These are phyloP conservation scores for Clarireedia monteithiana DNA, from an alignment of 2,329 filamentous ascomycete genomes.

Conservation along the genomic window DNA sequence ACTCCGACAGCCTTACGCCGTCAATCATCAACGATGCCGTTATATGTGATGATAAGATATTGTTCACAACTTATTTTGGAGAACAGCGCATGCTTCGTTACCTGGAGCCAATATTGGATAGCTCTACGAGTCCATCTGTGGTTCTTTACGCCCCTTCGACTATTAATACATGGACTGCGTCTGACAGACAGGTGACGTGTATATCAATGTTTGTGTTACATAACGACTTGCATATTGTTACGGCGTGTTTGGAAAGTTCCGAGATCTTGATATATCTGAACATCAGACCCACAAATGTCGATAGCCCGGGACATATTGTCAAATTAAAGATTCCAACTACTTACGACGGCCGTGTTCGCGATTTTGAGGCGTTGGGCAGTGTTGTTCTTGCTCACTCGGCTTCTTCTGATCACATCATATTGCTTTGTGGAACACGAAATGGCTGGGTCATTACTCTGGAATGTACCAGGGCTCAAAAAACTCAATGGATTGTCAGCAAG, in stretches of 20 bases:
- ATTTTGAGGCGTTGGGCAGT: conserved; percentile 21
- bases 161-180: not conserved
- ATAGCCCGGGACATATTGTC: not conserved
- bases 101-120: not conserved
- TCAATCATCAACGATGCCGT: conserved; percentile 19
- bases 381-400: conserved; percentile 13
- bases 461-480: conserved; percentile 7
- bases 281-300: not conserved
- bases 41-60: conserved; percentile 16
- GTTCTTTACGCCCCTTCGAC: not conserved
- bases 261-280: not conserved
- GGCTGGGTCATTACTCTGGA: conserved; percentile 22
- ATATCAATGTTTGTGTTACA: too few relatives aligned
- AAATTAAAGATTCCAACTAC: not conserved
- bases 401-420: conserved; percentile 9
- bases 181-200: not conserved
- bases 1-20: conserved; percentile 1
- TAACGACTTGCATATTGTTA: too few relatives aligned
- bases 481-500: conserved; percentile 2
- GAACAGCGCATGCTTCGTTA: conserved; percentile 2
- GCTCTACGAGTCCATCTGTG: not conserved
- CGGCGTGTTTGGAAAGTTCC: too few relatives aligned
- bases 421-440: conserved; percentile 27
- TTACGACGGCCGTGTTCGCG: not conserved
- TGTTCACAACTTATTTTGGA: conserved; percentile 20